Percentiles rank a stretch among this genome's conserved stretches.
phyloP scores from a whole-genome alignment of 306 rosid species.

The Lagenaria siceraria region DNA sequence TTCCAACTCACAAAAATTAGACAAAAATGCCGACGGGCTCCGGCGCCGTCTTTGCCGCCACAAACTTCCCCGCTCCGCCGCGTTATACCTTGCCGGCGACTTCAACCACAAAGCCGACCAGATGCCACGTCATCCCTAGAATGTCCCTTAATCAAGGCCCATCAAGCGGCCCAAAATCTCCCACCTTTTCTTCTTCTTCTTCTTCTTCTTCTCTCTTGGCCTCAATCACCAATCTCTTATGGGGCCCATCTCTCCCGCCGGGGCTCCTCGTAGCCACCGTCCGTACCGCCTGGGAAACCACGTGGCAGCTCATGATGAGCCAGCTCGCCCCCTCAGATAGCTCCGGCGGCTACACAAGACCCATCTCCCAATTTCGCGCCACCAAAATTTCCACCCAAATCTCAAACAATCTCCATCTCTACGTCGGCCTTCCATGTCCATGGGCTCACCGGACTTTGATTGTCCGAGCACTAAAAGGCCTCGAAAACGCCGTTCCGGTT shows the following conservation, averaged over 20 bases:
- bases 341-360: conserved; percentile 58
- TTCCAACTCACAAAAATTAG: neutral
- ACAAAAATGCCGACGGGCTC: neutral
- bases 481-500: conserved; percentile 52
- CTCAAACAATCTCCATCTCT: conserved; percentile 37
- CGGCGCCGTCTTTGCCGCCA: neutral
- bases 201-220: conserved; percentile 30
- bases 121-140: conserved; percentile 6
- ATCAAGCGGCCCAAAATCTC: conserved; percentile 8
- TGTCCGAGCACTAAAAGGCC: conserved; percentile 74
- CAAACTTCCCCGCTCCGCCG: conserved; percentile 10
- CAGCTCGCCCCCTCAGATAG: conserved; percentile 91
- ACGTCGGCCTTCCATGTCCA: conserved; percentile 81
- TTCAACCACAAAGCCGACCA: conserved; percentile 2
- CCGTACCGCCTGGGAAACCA: conserved; percentile 68
- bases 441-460: conserved; percentile 95
- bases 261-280: conserved; percentile 65
- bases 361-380: conserved; percentile 57
- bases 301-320: conserved; percentile 86
- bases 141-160: conserved; percentile 37
- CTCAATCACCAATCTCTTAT: conserved; percentile 56
- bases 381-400: conserved; percentile 11
- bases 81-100: conserved; percentile 1
- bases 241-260: conserved; percentile 88
- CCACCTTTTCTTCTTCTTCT: neutral